phyloP scores from a whole-genome alignment of 1,284 basidiomycete species.

The Sporisorium iseilematis-ciliati region DNA sequence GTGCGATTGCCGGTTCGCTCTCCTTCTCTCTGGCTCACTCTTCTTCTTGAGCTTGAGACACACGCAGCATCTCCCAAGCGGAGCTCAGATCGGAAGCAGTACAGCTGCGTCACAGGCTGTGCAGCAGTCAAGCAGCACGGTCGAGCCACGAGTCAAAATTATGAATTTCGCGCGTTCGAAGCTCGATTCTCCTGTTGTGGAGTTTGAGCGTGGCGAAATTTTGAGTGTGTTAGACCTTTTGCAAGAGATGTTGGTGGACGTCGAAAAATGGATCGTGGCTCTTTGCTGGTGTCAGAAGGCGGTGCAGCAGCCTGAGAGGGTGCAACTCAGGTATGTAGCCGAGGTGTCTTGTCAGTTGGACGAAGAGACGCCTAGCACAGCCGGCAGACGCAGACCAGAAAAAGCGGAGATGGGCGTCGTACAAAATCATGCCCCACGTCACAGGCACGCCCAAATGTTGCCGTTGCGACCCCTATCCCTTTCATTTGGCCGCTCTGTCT shows the following conservation, averaged over 20 bases:
- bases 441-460: too few species aligned
- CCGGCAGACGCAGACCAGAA: too few species aligned
- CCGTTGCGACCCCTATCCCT: conserved; percentile 2
- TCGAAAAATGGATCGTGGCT: background rate
- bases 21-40: too few species aligned
- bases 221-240: background rate
- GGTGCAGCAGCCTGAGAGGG: background rate
- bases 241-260: background rate
- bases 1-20: conserved; percentile 10
- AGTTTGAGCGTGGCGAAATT: background rate
- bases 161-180: conserved; percentile 1
- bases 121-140: background rate
- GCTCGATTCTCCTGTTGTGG: background rate
- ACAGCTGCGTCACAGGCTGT: conserved; percentile 6
- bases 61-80: background rate
- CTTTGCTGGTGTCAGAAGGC: background rate
- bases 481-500: background rate
- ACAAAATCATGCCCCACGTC: background rate
- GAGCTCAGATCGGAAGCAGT: conserved; percentile 4
- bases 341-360: too few species aligned
- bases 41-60: too few species aligned
- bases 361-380: too few species aligned
- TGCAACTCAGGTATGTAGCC: too few species aligned
- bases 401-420: too few species aligned
- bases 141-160: conserved; percentile 13